Evolutionary conservation across 768 basidiomycete species (phyloP), one percentile per base, ranked within the genome.

Genomic region (Scleroderma citrinum): DNA sequence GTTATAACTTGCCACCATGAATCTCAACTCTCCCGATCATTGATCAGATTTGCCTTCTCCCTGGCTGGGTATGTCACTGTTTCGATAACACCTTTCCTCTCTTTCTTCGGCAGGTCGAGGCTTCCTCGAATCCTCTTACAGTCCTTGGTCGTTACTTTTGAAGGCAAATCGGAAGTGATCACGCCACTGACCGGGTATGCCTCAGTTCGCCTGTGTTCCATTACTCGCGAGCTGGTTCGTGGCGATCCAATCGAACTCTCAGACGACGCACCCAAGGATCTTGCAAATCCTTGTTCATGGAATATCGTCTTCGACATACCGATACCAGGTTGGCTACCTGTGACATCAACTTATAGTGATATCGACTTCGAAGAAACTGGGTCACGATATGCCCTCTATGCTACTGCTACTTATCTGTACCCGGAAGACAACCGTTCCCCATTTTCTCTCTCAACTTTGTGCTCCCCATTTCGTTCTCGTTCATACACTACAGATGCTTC

Each of bases 271-370:
- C 73, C 76, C 40, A 82, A 87, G 59, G 76, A 82, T 34, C 66
- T 69, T 20, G 71, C 67, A 44, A 68, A 70, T 49, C 77, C 78
- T 45, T 82, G 77, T 56, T 65, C 65, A 30, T 91, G 91, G 84
- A 82, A 85, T 55, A 71, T 92, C 48, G 71, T 83, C 16, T 95
- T 94, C 64, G 83, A 92, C 63, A 68, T 96, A 3, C 76, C 80
- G 14, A 69, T 94, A n/a, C 92, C 92, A 5, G 93, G 92, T 16
- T 95, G 93, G 93, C 74, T 96, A 3, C 92, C 92, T 7, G 73
- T 75, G 2, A 75, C 80, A 14, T 70, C 79, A 21, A 57, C 46
- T 3, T 75, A 80, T 50, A 80, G 82, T 21, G 63, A 73, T 14
- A 56, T 58, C 6, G 57, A 54, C 10, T 40, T 59, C n/a, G 73